Percentiles rank a stretch among this genome's conserved stretches.
Conservation (phyloP, 768 basidiomycete species). For the Russula vinacea region DNA sequence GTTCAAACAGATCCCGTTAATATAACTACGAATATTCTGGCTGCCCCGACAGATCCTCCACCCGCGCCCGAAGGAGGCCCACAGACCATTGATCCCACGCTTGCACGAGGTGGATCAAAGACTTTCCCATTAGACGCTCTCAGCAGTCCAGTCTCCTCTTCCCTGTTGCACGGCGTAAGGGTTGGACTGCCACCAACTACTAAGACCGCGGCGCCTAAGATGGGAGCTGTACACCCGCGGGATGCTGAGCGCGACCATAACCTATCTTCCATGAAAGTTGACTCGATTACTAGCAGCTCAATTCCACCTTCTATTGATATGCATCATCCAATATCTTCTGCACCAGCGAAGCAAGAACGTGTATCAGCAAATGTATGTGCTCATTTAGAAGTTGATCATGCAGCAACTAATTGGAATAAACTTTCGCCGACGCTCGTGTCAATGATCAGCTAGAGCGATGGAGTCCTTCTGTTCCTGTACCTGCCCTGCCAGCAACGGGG, state of each 20-base stretch:
- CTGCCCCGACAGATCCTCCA: slow-evolving; percentile 1
- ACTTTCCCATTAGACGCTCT: neutral
- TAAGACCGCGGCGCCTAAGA: neutral
- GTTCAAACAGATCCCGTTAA: slow-evolving; percentile 42
- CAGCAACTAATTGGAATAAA: slow-evolving; percentile 11
- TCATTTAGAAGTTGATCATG: neutral
- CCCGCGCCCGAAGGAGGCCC: slow-evolving; percentile 2
- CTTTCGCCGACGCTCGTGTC: neutral
- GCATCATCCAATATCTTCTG: neutral
- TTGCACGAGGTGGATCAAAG: neutral
- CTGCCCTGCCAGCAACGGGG: neutral
- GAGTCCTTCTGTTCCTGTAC: slow-evolving; percentile 24
- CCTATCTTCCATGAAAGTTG: slow-evolving; percentile 62
- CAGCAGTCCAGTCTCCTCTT: neutral
- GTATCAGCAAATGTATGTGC: slow-evolving; percentile 17
- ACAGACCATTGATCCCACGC: neutral
- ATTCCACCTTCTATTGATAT: slow-evolving; percentile 30
- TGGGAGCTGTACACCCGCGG: slow-evolving; percentile 5
- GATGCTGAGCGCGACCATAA: slow-evolving; percentile 44
- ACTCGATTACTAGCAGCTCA: slow-evolving; percentile 45
- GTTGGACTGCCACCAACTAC: neutral
- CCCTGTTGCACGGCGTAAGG: neutral
- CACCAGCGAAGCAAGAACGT: slow-evolving; percentile 22
- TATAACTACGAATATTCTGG: slow-evolving; percentile 17
- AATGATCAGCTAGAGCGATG: slow-evolving; percentile 15